Base-by-base conservation (phyloP, 192 early-diverging fungal genomes). In the Podila epigama region DNA sequence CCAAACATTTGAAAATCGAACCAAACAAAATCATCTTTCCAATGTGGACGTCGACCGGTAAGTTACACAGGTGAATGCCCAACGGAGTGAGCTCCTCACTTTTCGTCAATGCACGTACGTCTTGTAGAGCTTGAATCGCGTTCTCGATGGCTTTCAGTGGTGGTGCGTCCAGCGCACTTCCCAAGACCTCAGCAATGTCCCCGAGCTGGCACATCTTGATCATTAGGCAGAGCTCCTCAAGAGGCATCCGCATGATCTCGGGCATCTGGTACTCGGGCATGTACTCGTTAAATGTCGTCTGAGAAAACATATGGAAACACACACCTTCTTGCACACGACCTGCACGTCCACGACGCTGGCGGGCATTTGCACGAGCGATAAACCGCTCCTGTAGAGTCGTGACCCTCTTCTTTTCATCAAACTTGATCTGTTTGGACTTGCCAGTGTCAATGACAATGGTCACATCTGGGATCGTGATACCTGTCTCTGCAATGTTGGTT, bases 1-100 rank as follows among this genome's bases (percentile, higher is more conserved):
- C 94, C 1, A 94, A 65, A 18, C 89, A 91, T 31, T 89, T 82
- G 71, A 94, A 91, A 22, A 92, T 83, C 0, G 93, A 86, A 4
- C 90, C 95, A 61, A 91, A 86, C n/a, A 97, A 70, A 12, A 94
- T 80, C 83, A 92, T 92, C 70, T 94, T 94, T 63, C 93, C 92
- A 34, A 97, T 80, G 39, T 90, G 84, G 22, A 94, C 68, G 69
- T 97, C 94, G 25, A 87, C 86, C 4, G 96, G 95, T 28, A 97
- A 63, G 40, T 82, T 80, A 13, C 79, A 96, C 80, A 81, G 55
- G 62, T 90, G 81, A 18, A 82, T 82, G 7, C 96, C 96, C 4
- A 96, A 69, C 1, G 89, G 85, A n/a, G 91, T 89, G 41, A 97
- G 70, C 22, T 85, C 60, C n/a, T 86, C 86, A 0, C 62, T n/a